Evolutionary conservation across 2,329 filamentous ascomycete species (phyloP).

Genomic region (Exophiala oligosperma): DNA sequence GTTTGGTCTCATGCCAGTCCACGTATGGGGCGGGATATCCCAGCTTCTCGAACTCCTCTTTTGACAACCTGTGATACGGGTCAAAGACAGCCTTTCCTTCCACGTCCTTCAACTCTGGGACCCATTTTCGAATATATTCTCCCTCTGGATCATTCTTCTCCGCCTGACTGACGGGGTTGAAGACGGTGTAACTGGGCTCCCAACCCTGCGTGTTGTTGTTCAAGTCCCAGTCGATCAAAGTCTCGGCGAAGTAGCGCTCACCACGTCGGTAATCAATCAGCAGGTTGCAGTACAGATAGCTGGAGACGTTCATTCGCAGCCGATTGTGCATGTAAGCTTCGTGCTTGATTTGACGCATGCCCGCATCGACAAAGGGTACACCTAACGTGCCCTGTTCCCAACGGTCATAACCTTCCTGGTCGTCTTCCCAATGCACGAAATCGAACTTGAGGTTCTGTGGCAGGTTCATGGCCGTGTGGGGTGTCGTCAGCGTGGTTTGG

Average conservation of each 20-base stretch:
- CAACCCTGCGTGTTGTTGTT: constrained; percentile 54
- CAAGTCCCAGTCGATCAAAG: constrained; percentile 42
- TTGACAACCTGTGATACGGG: constrained; percentile 44
- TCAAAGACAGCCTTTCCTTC: constrained; percentile 55
- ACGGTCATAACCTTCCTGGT: constrained; percentile 50
- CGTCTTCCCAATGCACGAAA: constrained; percentile 52
- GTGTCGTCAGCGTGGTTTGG: constrained; percentile 47
- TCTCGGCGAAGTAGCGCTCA: constrained; percentile 54
- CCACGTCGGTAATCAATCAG: constrained; percentile 52
- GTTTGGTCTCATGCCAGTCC: constrained; percentile 65
- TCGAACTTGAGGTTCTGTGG: constrained; percentile 55
- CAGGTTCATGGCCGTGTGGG: constrained; percentile 52
- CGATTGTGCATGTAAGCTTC: constrained; percentile 57
- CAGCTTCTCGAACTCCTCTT: constrained; percentile 54
- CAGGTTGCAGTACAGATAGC: constrained; percentile 50
- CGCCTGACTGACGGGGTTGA: constrained; percentile 75
- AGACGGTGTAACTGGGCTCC: constrained; percentile 60
- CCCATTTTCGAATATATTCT: constrained; percentile 70
- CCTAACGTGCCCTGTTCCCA: constrained; percentile 50
- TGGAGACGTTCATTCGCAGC: constrained; percentile 51
- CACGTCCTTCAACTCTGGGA: constrained; percentile 65
- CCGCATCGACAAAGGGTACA: constrained; percentile 52
- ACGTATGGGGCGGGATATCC: constrained; percentile 72
- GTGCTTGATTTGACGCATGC: constrained; percentile 51
- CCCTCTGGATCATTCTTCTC: constrained; percentile 71